Percentiles rank a stretch among this genome's conserved stretches.
Evolutionary conservation across 495 filamentous ascomycete genomes (phyloP).

Genomic region (Penicillium turbatum): DNA sequence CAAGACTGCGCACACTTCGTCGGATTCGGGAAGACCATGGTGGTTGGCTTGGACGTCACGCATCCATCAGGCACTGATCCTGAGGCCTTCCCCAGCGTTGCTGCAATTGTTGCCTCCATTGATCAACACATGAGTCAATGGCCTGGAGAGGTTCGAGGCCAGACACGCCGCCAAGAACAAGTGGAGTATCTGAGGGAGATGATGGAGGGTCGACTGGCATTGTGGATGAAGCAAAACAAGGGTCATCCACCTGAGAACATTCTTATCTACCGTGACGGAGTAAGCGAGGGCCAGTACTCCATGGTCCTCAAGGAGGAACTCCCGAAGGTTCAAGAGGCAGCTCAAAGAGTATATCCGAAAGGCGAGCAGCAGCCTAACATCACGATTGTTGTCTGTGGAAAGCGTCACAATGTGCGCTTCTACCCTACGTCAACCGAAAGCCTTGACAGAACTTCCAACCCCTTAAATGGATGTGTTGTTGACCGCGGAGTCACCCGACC

Average conservation of each 20-base stretch:
- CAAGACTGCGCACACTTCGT: constrained; percentile 46
- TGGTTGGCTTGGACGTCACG: constrained; percentile 80
- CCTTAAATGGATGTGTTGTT: constrained; percentile 67
- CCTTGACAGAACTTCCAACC: constrained; percentile 52
- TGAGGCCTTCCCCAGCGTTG: constrained; percentile 59
- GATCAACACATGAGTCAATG: constrained; percentile 61
- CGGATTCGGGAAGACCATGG: constrained; percentile 65
- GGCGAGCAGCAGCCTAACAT: constrained; percentile 37
- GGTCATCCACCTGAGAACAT: constrained; percentile 58
- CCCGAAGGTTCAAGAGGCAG: constrained; percentile 51
- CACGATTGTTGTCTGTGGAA: constrained; percentile 53
- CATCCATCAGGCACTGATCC: constrained; percentile 68
- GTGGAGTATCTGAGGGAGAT: constrained; percentile 47
- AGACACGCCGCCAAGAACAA: constrained; percentile 56
- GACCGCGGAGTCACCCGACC: constrained; percentile 77
- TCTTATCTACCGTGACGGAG: constrained; percentile 80
- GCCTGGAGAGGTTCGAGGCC: constrained; percentile 58
- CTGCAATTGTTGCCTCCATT: constrained; percentile 67
- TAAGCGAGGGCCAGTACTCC: constrained; percentile 74
- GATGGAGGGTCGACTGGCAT: constrained; percentile 52
- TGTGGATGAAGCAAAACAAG: constrained; percentile 53
- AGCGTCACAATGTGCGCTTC: constrained; percentile 89
- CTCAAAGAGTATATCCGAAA: constrained; percentile 41
- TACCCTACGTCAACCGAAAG: constrained; percentile 57
- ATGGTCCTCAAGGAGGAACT: constrained; percentile 52